A percentile compares a stretch with the other conserved stretches of the same genome.
phyloP scores from a whole-genome alignment of 805 yeast species.

The Starmerella stellata region DNA sequence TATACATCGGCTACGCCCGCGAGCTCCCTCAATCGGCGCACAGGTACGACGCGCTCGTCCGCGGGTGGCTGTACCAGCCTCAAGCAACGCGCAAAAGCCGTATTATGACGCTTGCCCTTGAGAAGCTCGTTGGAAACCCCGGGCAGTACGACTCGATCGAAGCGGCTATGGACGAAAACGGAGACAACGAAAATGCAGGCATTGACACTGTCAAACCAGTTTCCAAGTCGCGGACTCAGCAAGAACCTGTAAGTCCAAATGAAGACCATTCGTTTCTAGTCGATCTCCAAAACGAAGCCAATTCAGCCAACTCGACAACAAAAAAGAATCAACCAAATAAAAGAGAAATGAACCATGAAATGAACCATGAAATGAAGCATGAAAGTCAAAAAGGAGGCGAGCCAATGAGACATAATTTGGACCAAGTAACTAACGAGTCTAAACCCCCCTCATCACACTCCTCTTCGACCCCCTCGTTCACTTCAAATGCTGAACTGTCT shows the following conservation, averaged over 20 bases:
- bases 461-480: not conserved
- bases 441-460: slow-evolving; percentile 1
- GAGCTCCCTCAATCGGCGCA: slow-evolving; percentile 1
- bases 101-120: slow-evolving; percentile 27
- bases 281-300: no score
- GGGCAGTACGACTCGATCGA: slow-evolving; percentile 16
- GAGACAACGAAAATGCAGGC: slow-evolving; percentile 1
- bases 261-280: not conserved
- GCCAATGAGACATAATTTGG: no score
- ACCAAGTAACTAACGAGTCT: no score
- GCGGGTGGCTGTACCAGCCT: slow-evolving; percentile 56
- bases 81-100: slow-evolving; percentile 59
- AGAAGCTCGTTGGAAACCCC: slow-evolving; percentile 17
- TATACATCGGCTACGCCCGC: slow-evolving; percentile 14
- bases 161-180: slow-evolving; percentile 8
- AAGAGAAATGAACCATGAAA: no score
- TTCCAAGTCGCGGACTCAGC: no score
- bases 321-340: no score
- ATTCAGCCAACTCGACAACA: no score
- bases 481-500: not conserved
- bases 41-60: slow-evolving; percentile 23
- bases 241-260: no score
- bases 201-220: not conserved
- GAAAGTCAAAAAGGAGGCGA: no score
- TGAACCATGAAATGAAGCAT: no score